Evolutionary conservation across 306 rosid genomes (phyloP), one percentile per base, ranked within the genome.

Genomic region (Vachellia collinsii): DNA sequence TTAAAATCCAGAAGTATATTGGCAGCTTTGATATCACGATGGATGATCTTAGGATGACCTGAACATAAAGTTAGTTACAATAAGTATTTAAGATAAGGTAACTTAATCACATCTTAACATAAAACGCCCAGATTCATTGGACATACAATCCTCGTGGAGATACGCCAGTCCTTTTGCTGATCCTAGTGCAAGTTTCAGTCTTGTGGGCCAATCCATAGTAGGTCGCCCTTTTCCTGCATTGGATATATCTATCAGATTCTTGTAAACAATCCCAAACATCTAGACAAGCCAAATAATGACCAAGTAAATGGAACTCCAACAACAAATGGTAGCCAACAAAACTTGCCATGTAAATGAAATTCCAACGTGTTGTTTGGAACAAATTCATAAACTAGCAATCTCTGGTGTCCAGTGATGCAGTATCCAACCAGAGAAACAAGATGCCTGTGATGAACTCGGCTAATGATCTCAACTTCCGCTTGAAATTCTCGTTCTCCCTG

Each of bases 1-100:
- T 93, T 95, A 76, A 89, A 91, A 89, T 95, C 99, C 77, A 93
- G 50, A 54, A 95, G 98, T 72, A 95, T 95, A 76, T 93, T 95
- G 22, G 99, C 86, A 39, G 97, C 80, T 83, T 95, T 95, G 73
- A 95, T 95, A 85, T 95, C 99, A 34, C 99, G 98, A 69, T 95
- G 99, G 78, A 95, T 95, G 79, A 95, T 95, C 89, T 93, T 95
- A 34, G 99, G 99, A 82, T 95, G 96, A 84, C 99, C 99, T 95
- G 87, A 58, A 85, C 9, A 61, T 42, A 64, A 17, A 51, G 48
- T 81, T 23, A 81, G 75, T 29, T 12, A 74, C 13, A 53, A 59
- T 48, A 47, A 81, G 65, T 42, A 68, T 58, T 77, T 5, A 75
- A 81, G 51, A 59, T 38, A 19, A 58, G 62, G 70, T 17, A 77